A percentile compares a stretch with the other conserved stretches of the same genome.
Evolutionary conservation across 305 asterid genomes (phyloP).

Genomic region (Monarda citriodora): DNA sequence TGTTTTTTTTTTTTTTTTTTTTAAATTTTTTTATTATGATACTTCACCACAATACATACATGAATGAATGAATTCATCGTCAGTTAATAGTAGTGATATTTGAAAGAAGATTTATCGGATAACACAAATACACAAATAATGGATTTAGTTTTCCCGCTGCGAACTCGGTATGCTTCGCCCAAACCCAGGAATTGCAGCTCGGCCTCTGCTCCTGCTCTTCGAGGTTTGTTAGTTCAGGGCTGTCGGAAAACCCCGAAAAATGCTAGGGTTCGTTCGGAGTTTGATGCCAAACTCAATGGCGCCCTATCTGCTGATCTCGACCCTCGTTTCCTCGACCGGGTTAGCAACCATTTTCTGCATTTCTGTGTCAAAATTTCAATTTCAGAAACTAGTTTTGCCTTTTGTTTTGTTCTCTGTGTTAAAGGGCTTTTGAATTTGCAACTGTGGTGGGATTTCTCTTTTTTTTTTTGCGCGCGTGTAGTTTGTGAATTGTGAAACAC

Average conservation of each 20-base stretch:
- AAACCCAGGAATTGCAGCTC: constrained; percentile 24
- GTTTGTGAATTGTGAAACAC: neutral
- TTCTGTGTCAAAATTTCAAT: neutral
- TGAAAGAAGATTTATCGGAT: constrained; percentile 7
- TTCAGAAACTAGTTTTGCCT: neutral
- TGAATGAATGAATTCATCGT: no score
- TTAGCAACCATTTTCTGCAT: constrained; percentile 29
- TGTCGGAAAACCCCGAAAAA: constrained; percentile 27
- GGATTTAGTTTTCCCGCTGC: constrained; percentile 59
- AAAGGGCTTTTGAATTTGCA: neutral
- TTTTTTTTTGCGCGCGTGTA: neutral
- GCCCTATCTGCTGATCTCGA: constrained; percentile 76
- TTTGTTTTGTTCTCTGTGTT: neutral
- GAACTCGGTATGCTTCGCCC: constrained; percentile 32
- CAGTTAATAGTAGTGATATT: neutral
- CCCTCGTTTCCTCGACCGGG: constrained; percentile 90
- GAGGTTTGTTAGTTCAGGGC: constrained; percentile 22
- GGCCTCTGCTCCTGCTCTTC: constrained; percentile 27
- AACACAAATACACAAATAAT: constrained; percentile 20
- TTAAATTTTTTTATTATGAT: no score
- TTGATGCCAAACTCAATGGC: constrained; percentile 72
- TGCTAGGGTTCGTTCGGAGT: constrained; percentile 77
- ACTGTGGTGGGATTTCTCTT: constrained; percentile 3
- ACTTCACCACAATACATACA: neutral
- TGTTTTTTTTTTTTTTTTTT: no score